Conservation (phyloP, 2,329 filamentous ascomycete species). For the Simplicillium aogashimaense region DNA sequence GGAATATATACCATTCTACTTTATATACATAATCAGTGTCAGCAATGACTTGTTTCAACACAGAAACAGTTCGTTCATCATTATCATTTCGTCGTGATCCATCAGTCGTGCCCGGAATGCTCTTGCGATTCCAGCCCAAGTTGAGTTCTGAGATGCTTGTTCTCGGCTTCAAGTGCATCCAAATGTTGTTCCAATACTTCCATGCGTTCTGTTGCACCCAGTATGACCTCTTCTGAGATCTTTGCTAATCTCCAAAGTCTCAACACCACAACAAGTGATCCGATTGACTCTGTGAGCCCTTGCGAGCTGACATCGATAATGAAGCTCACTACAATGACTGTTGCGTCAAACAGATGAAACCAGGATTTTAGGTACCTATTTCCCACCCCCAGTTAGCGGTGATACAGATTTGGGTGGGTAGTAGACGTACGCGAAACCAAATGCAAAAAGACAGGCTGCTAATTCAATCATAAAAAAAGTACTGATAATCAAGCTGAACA, state of each 20-base stretch:
- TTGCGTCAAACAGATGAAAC: slow-evolving; percentile 56
- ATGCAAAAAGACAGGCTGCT: slow-evolving; percentile 47
- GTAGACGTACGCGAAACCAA: slow-evolving; percentile 43
- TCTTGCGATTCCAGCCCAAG: slow-evolving; percentile 4
- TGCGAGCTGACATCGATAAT: slow-evolving; percentile 50
- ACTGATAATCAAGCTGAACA: slow-evolving; percentile 48
- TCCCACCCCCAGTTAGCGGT: too few species aligned
- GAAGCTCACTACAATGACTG: slow-evolving; percentile 53
- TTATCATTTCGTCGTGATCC: not conserved
- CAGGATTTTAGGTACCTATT: slow-evolving; percentile 43
- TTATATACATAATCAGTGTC: slow-evolving; percentile 1
- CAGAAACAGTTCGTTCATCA: not conserved
- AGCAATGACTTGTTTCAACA: not conserved
- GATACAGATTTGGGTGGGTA: not conserved
- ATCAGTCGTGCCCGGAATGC: not conserved
- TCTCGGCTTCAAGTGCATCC: slow-evolving; percentile 39
- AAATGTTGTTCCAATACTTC: slow-evolving; percentile 45
- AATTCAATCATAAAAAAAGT: slow-evolving; percentile 57
- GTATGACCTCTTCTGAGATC: slow-evolving; percentile 58
- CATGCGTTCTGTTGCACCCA: slow-evolving; percentile 53
- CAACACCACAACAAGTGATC: slow-evolving; percentile 55
- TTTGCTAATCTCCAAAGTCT: slow-evolving; percentile 62
- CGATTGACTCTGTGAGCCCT: slow-evolving; percentile 52
- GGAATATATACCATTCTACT: not conserved
- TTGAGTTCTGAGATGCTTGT: slow-evolving; percentile 16